Conservation (phyloP, 371 early-diverging fungal genomes). For the Cokeromyces recurvatus region DNA sequence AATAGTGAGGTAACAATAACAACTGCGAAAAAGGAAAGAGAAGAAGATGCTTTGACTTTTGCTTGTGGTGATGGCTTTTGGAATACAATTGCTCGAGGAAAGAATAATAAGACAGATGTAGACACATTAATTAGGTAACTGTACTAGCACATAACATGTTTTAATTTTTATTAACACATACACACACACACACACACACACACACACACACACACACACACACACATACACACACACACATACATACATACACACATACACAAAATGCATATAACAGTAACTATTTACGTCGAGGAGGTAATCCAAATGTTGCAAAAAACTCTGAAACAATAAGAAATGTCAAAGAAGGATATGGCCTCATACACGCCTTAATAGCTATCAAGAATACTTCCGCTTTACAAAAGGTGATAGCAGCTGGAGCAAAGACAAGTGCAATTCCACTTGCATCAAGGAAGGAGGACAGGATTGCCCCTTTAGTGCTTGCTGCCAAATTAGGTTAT, state of each 20-base stretch:
- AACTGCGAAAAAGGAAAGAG: no score
- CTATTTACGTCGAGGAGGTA: conserved; percentile 41
- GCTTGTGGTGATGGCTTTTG: conserved; percentile 43
- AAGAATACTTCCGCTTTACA: conserved; percentile 26
- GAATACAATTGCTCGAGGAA: conserved; percentile 33
- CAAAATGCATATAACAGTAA: no score
- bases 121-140: conserved; percentile 28
- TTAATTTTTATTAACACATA: no score
- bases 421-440: conserved; percentile 27
- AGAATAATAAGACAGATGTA: conserved; percentile 24
- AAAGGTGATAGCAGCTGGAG: conserved; percentile 31
- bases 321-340: conserved; percentile 28
- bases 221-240: no score
- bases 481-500: conserved; percentile 35
- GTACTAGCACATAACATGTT: no score
- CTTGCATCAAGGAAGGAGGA: conserved; percentile 17
- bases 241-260: no score
- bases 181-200: no score
- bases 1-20: background rate
- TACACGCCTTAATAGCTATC: conserved; percentile 35
- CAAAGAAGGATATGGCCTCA: conserved; percentile 39
- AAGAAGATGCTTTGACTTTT: no score
- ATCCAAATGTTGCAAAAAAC: conserved; percentile 41
- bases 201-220: no score
- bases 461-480: conserved; percentile 23